These are phyloP conservation scores for Pythium phragmiticola DNA, from an alignment of 352 stramenopile species.

Conservation along the genomic window DNA sequence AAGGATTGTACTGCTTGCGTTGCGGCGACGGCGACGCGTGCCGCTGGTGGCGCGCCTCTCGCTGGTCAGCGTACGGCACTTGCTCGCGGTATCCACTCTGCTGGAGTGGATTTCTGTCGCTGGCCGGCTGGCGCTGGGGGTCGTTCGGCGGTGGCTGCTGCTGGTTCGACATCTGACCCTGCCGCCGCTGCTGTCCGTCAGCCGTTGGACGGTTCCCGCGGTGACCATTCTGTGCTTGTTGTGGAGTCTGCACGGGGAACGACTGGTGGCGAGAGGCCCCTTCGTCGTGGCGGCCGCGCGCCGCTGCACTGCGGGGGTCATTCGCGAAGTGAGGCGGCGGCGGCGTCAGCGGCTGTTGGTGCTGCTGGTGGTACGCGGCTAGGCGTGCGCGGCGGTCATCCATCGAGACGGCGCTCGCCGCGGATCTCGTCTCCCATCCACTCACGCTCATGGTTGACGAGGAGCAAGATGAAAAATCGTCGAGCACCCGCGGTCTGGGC, in stretches of 20 bases:
- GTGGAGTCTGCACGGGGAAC: constrained; percentile 10
- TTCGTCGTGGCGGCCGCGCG: too few species aligned
- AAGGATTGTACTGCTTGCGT: constrained; percentile 1
- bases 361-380: neutral
- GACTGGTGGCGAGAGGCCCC: constrained; percentile 8
- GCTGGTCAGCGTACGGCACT: constrained; percentile 10
- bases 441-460: constrained; percentile 16
- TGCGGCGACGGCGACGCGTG: neutral
- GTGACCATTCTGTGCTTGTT: constrained; percentile 1
- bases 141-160: neutral
- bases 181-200: constrained; percentile 7
- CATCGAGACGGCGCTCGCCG: constrained; percentile 14
- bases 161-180: neutral
- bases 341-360: neutral
- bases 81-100: constrained; percentile 5
- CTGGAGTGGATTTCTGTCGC: neutral
- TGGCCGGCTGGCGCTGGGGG: neutral
- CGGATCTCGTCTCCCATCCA: constrained; percentile 23
- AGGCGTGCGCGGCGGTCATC: constrained; percentile 15
- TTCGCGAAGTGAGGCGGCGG: neutral
- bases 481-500: too few species aligned
- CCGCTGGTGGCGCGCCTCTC: neutral
- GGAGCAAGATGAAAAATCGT: neutral
- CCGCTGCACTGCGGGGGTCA: neutral
- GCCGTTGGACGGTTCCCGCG: neutral